Percentiles rank a stretch among this genome's conserved stretches.
Conservation (phyloP, 306 rosid genomes). For the Alnus glutinosa region DNA sequence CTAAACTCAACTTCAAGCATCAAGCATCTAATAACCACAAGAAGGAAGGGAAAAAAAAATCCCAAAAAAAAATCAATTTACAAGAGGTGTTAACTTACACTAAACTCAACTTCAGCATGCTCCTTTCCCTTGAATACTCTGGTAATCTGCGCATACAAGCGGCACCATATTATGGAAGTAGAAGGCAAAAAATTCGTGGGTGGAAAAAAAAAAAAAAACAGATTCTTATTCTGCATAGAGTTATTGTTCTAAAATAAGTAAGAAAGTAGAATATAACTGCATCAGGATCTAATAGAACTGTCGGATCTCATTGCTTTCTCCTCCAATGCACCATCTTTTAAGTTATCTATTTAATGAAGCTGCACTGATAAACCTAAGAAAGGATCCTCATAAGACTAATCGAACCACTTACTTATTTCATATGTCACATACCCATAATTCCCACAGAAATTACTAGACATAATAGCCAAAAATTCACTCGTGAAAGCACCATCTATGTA, state of each 20-base stretch:
- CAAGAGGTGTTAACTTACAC: constrained; percentile 47
- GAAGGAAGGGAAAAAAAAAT: not conserved
- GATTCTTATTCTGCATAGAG: not conserved
- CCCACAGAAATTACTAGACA: not conserved
- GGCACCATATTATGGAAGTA: constrained; percentile 5
- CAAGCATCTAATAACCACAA: not conserved
- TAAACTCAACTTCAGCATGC: constrained; percentile 91
- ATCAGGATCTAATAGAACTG: not conserved
- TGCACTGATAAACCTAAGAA: not conserved
- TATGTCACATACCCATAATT: not conserved
- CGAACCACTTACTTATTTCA: not conserved
- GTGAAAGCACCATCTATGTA: not conserved
- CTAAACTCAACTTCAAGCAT: no score
- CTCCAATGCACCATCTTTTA: not conserved
- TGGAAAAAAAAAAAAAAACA: not conserved
- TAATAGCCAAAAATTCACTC: not conserved
- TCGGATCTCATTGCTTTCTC: not conserved
- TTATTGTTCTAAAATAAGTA: not conserved
- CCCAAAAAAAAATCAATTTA: not conserved
- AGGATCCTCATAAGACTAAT: not conserved
- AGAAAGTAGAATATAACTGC: not conserved
- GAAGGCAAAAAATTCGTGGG: not conserved
- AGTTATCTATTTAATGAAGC: not conserved
- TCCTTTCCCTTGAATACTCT: constrained; percentile 85
- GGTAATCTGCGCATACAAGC: constrained; percentile 50